These are phyloP conservation scores for Catunica adiposa DNA, from an alignment of 2,329 filamentous ascomycete genomes.

Conservation along the genomic window DNA sequence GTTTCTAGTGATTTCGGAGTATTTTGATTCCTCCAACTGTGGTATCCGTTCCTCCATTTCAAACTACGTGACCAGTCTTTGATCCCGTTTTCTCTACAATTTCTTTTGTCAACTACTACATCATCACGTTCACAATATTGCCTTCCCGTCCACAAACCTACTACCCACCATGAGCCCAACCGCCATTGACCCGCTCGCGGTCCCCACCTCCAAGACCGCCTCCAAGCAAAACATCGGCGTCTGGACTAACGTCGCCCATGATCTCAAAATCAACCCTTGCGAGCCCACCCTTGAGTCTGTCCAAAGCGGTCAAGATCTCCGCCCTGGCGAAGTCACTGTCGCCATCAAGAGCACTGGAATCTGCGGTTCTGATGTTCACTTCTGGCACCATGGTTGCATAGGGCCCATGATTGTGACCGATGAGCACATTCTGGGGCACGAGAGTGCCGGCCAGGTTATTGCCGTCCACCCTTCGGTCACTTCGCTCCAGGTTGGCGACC, in stretches of 20 bases:
- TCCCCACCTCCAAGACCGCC: background rate
- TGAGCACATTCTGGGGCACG: slow-evolving; percentile 86
- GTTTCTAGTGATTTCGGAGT: too few relatives aligned
- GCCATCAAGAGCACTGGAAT: slow-evolving; percentile 90
- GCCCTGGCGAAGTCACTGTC: slow-evolving; percentile 70
- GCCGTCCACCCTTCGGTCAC: slow-evolving; percentile 69
- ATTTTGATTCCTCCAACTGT: too few relatives aligned
- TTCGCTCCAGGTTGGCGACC: slow-evolving; percentile 65
- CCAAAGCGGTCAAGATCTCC: slow-evolving; percentile 47
- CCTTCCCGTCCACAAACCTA: too few relatives aligned
- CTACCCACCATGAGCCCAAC: background rate
- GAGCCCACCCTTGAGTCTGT: slow-evolving; percentile 62
- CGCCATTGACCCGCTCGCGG: background rate
- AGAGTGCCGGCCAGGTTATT: slow-evolving; percentile 72
- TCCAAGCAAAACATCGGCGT: slow-evolving; percentile 84
- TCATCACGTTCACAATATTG: too few relatives aligned
- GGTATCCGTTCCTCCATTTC: too few relatives aligned
- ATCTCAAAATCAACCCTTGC: slow-evolving; percentile 74
- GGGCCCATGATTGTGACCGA: slow-evolving; percentile 85
- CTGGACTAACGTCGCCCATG: slow-evolving; percentile 84
- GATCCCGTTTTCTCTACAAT: too few relatives aligned
- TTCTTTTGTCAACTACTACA: too few relatives aligned
- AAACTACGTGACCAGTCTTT: too few relatives aligned
- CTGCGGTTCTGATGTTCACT: slow-evolving; percentile 93
- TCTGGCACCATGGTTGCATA: slow-evolving; percentile 92